These are phyloP conservation scores for Citrus maxima DNA, from an alignment of 345 rosid species.

Conservation along the genomic window DNA sequence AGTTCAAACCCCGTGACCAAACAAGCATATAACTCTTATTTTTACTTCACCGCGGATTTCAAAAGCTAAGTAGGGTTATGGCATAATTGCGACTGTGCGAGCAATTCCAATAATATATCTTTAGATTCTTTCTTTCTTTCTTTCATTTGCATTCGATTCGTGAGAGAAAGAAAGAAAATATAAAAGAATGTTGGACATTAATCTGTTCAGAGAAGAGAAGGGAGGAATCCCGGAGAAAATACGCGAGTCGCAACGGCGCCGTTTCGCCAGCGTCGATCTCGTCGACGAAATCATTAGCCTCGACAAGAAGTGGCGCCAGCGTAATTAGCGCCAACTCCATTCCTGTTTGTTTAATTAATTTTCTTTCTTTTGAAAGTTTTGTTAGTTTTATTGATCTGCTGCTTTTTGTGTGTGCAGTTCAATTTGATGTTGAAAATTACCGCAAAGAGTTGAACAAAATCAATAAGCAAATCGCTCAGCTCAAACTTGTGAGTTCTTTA, in stretches of 20 bases:
- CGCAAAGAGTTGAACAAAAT: slow-evolving; percentile 69
- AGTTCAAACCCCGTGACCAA: background rate
- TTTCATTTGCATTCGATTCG: background rate
- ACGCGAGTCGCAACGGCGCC: slow-evolving; percentile 75
- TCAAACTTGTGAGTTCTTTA: slow-evolving; percentile 53
- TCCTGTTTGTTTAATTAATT: background rate
- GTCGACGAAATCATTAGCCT: slow-evolving; percentile 72
- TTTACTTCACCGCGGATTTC: background rate
- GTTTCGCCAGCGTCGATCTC: slow-evolving; percentile 54
- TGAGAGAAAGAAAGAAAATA: background rate
- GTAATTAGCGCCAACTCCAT: slow-evolving; percentile 23
- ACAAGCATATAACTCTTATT: background rate
- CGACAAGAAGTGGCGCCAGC: slow-evolving; percentile 78
- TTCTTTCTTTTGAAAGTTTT: background rate
- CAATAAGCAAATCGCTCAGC: slow-evolving; percentile 68
- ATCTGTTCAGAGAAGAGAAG: slow-evolving; percentile 70
- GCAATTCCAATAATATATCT: background rate
- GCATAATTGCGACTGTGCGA: background rate
- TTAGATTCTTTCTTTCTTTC: background rate
- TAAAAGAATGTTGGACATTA: slow-evolving; percentile 66
- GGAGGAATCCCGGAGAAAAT: slow-evolving; percentile 71
- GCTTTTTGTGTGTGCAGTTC: slow-evolving; percentile 40
- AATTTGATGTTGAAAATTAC: slow-evolving; percentile 59
- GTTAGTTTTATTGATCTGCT: background rate
- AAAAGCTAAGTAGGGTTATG: background rate